phyloP scores from a whole-genome alignment of 2,329 filamentous ascomycete genomes.

The Paecilomyces sp. region DNA sequence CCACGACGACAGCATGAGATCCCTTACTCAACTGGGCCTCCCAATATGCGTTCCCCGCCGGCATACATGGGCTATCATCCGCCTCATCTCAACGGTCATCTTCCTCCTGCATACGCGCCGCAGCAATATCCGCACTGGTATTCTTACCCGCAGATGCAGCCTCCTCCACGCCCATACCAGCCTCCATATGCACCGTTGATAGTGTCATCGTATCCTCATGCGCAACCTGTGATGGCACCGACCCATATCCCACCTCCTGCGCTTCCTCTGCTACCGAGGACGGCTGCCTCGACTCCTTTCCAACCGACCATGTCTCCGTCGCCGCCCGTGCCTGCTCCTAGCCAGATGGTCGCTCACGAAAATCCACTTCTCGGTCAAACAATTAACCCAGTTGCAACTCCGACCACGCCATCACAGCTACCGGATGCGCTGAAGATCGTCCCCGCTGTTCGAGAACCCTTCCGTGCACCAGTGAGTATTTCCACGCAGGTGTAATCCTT shows the following conservation, averaged over 20 bases:
- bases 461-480: constrained; percentile 41
- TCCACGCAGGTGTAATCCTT: neutral
- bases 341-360: constrained; percentile 23
- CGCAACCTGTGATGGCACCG: constrained; percentile 33
- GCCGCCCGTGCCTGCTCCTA: constrained; percentile 17
- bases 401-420: constrained; percentile 27
- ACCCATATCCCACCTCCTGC: constrained; percentile 28
- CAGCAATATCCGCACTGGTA: constrained; percentile 42
- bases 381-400: constrained; percentile 16
- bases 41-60: constrained; percentile 51
- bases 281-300: constrained; percentile 26
- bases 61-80: constrained; percentile 51
- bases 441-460: constrained; percentile 33
- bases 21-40: constrained; percentile 34
- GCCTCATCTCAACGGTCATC: constrained; percentile 52
- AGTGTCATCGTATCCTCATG: constrained; percentile 36
- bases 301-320: constrained; percentile 29
- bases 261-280: constrained; percentile 28
- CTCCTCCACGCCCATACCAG: constrained; percentile 32
- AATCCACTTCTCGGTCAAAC: constrained; percentile 16
- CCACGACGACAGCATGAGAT: constrained; percentile 41
- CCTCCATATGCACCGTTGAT: constrained; percentile 36
- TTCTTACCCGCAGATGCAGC: constrained; percentile 33
- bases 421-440: constrained; percentile 17
- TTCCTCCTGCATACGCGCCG: constrained; percentile 35